Conservation (phyloP, 129 eudicot species). For the Calendula officinalis region DNA sequence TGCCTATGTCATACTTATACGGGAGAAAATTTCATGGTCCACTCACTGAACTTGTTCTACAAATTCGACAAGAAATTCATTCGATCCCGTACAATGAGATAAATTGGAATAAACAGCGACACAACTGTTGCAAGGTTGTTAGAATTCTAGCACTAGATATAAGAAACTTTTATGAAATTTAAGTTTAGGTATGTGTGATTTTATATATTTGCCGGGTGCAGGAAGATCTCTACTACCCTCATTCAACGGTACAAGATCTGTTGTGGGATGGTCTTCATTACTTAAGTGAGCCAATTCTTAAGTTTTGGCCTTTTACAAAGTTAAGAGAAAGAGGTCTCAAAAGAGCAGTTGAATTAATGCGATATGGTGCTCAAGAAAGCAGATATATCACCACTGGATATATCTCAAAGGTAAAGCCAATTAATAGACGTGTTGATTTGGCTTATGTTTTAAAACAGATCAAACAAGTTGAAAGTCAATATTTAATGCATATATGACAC, state of each 20-base stretch:
- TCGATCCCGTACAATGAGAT: constrained; percentile 36
- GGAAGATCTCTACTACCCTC: constrained; percentile 56
- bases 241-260: constrained; percentile 41
- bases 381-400: constrained; percentile 49
- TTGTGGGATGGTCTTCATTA: constrained; percentile 52
- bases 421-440: too few species aligned
- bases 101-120: constrained; percentile 50
- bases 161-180: too few species aligned
- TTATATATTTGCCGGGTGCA: constrained; percentile 3
- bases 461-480: too few species aligned
- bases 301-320: constrained; percentile 49
- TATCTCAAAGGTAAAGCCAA: constrained; percentile 51
- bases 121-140: constrained; percentile 45
- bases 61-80: constrained; percentile 41
- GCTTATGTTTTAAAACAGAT: too few species aligned
- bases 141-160: too few species aligned
- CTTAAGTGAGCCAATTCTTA: constrained; percentile 41
- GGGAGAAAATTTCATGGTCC: constrained; percentile 45
- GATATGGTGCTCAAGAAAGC: constrained; percentile 42
- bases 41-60: constrained; percentile 37
- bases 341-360: constrained; percentile 41
- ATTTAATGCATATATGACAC: too few species aligned
- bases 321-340: constrained; percentile 40
- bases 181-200: not conserved
- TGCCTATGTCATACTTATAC: constrained; percentile 59